Percentiles rank a stretch among this genome's conserved stretches.
These are phyloP conservation scores for Aaosphaeria arxii DNA, from an alignment of 2,329 filamentous ascomycete genomes.

Conservation along the genomic window DNA sequence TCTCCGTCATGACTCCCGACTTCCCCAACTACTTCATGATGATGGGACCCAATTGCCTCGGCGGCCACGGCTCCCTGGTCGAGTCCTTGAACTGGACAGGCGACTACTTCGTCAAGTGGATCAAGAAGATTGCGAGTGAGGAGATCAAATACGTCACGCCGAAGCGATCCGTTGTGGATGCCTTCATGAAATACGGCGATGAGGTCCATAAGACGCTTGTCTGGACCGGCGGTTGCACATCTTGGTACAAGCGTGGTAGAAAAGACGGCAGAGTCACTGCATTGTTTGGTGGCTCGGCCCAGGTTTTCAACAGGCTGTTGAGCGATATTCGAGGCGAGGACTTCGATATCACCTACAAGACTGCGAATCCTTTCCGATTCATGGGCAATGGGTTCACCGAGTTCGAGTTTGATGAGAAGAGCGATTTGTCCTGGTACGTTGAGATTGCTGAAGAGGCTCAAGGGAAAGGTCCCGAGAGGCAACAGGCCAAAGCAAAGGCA, in stretches of 20 bases:
- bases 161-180: slow-evolving; percentile 9
- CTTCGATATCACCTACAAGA: slow-evolving; percentile 47
- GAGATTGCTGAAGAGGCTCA: slow-evolving; percentile 19
- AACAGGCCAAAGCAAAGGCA: background rate
- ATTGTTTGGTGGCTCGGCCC: slow-evolving; percentile 13
- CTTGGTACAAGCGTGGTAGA: slow-evolving; percentile 15
- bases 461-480: slow-evolving; percentile 11
- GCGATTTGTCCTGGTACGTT: slow-evolving; percentile 22
- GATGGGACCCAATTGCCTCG: slow-evolving; percentile 22
- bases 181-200: slow-evolving; percentile 16
- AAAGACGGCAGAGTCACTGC: slow-evolving; percentile 16
- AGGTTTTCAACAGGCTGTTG: slow-evolving; percentile 16
- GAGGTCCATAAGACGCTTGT: slow-evolving; percentile 15
- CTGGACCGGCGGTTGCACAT: slow-evolving; percentile 15
- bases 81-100: slow-evolving; percentile 17
- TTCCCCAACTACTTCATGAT: slow-evolving; percentile 19
- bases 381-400: slow-evolving; percentile 50
- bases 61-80: slow-evolving; percentile 15
- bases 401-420: slow-evolving; percentile 37
- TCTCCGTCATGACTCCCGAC: slow-evolving; percentile 29
- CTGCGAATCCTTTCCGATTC: slow-evolving; percentile 45
- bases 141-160: slow-evolving; percentile 17
- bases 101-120: slow-evolving; percentile 20
- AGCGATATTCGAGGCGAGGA: slow-evolving; percentile 45
- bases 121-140: slow-evolving; percentile 16